A percentile compares a stretch with the other conserved stretches of the same genome.
These are phyloP conservation scores for Psilocybe sp. DNA, from an alignment of 768 basidiomycete genomes.

Conservation along the genomic window DNA sequence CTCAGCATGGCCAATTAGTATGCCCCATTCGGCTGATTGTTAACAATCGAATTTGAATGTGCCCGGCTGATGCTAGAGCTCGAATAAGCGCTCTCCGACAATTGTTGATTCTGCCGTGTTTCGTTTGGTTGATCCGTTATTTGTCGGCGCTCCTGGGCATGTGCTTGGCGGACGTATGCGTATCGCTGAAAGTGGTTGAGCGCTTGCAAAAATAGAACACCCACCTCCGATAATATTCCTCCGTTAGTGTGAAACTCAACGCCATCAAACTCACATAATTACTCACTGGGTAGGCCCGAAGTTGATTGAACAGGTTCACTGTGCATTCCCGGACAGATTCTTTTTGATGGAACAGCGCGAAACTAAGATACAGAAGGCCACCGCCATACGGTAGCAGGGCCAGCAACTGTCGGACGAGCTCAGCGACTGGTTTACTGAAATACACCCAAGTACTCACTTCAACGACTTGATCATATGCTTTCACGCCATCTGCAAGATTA, in stretches of 20 bases:
- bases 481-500: constrained; percentile 66
- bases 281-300: constrained; percentile 74
- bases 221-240: constrained; percentile 50
- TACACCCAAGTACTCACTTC: constrained; percentile 53
- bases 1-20: constrained; percentile 5
- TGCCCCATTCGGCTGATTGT: constrained; percentile 16
- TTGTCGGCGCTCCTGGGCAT: constrained; percentile 51
- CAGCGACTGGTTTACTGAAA: constrained; percentile 1
- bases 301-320: constrained; percentile 78
- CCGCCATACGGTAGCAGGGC: constrained; percentile 72
- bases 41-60: constrained; percentile 30
- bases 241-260: constrained; percentile 7
- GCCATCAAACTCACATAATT: constrained; percentile 1
- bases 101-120: constrained; percentile 13
- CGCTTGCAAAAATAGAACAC: constrained; percentile 69
- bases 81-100: constrained; percentile 6
- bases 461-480: constrained; percentile 83
- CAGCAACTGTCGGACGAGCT: constrained; percentile 57
- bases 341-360: constrained; percentile 88
- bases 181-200: constrained; percentile 90
- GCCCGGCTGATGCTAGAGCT: constrained; percentile 19
- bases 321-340: constrained; percentile 74
- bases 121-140: constrained; percentile 4
- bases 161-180: constrained; percentile 81
- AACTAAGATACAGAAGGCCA: constrained; percentile 82